Evolutionary conservation across 2,329 filamentous ascomycete species (phyloP), one percentile per base, ranked within the genome.

Genomic region (Fonsecaea nubica): DNA sequence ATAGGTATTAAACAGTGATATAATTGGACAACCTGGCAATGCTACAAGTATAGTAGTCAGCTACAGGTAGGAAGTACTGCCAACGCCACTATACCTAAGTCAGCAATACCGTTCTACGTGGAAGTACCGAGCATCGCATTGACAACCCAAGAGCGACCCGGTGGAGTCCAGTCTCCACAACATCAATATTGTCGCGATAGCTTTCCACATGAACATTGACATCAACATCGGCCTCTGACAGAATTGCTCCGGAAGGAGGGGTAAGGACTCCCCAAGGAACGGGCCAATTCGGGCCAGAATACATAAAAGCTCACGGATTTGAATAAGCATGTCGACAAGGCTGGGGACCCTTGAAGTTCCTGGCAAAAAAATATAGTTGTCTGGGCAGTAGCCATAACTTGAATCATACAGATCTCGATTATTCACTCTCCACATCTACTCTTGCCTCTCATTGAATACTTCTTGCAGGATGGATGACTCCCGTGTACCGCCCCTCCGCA

Each of bases 371-470:
- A 48, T 21, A 48, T 21, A 18, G 42, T 25, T 21, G 42, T 48
- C 13, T 21, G 42, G 1, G 10, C 12, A 18, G 45, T 21, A 25
- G 25, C 45, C 45, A 50, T 7, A 30, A 10, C 45, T 30, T 50
- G 25, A 10, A 50, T 50, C 45, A 21, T 21, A 50, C 45, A 50
- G 45, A 50, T 50, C 45, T 48, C 58, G 58, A 48, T 54, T 48
- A 61, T 61, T 38, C 58, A 54, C 33, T 21, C 15, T 42, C 13
- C 45, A 30, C n/a, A 18, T 53, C 38, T 9, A 12, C 18, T 52
- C 4, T 21, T 25, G n/a, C 12, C 21, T 25, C 42, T 35, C 33
- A 32, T 38, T 12, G 10, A 45, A 32, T 42, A 18, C 45, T 3
- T 21, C 57, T 61, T 25, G n/a, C 18, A 10, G 18, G 12, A 3